Conservation (phyloP, 2,329 filamentous ascomycete genomes). For the Sclerotinia nivalis region DNA sequence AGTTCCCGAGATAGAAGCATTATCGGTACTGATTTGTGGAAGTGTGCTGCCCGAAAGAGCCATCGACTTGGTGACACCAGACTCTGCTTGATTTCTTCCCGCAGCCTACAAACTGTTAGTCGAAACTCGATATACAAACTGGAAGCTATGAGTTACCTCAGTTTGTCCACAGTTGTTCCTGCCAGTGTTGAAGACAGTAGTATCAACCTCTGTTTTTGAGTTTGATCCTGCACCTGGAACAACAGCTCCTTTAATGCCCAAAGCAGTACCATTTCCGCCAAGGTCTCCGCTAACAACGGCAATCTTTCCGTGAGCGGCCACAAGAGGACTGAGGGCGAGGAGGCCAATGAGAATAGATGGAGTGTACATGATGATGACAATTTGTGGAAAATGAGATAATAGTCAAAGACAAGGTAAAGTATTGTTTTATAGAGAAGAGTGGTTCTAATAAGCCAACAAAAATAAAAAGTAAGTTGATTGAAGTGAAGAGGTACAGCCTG, state of each 20-base stretch:
- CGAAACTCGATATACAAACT: slow-evolving; percentile 36
- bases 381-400: background rate
- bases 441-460: background rate
- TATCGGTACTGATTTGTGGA: slow-evolving; percentile 44
- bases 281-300: slow-evolving; percentile 39
- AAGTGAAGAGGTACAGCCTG: slow-evolving; percentile 7
- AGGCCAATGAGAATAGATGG: slow-evolving; percentile 32
- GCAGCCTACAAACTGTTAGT: slow-evolving; percentile 39
- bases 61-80: slow-evolving; percentile 42
- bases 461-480: background rate
- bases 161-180: slow-evolving; percentile 31
- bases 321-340: slow-evolving; percentile 55
- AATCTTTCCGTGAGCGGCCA: slow-evolving; percentile 53
- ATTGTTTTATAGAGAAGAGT: background rate
- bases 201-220: slow-evolving; percentile 48
- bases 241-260: slow-evolving; percentile 46
- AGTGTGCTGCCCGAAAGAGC: slow-evolving; percentile 44
- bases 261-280: slow-evolving; percentile 48
- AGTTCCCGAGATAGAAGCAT: slow-evolving; percentile 43
- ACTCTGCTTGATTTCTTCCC: slow-evolving; percentile 40
- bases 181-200: slow-evolving; percentile 46
- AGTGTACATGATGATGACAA: background rate
- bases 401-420: background rate
- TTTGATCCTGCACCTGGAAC: slow-evolving; percentile 47
- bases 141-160: background rate